These are phyloP conservation scores for Chalciporus piperatus DNA, from an alignment of 768 basidiomycete genomes.

Conservation along the genomic window DNA sequence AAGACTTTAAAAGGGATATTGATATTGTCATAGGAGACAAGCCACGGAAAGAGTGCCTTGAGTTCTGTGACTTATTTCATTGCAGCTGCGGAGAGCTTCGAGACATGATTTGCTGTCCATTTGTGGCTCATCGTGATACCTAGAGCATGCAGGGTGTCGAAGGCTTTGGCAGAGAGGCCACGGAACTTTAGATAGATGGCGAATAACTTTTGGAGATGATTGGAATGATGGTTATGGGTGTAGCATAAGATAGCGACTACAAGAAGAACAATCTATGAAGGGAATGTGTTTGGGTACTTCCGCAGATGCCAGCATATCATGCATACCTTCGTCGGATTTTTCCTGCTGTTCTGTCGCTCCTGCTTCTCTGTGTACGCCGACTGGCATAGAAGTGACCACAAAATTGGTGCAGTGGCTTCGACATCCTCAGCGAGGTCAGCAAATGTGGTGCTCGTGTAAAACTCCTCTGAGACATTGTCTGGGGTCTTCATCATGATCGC, in stretches of 20 bases:
- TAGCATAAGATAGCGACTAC: conserved; percentile 9
- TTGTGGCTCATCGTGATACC: conserved; percentile 24
- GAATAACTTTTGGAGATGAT: conserved; percentile 23
- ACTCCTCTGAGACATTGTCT: conserved; percentile 16
- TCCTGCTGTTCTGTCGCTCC: conserved; percentile 11
- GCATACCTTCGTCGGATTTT: conserved; percentile 22
- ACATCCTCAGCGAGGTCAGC: conserved; percentile 5
- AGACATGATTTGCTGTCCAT: conserved; percentile 17
- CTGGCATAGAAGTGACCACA: conserved; percentile 13
- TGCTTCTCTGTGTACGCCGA: conserved; percentile 8
- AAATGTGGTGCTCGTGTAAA: conserved; percentile 16
- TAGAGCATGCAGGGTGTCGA: conserved; percentile 23
- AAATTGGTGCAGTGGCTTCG: conserved; percentile 7
- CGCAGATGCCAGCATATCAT: no score
- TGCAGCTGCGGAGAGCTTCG: conserved; percentile 7
- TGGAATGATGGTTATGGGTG: conserved; percentile 25
- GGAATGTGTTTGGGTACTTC: no score
- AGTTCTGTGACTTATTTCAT: conserved; percentile 23
- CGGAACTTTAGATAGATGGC: conserved; percentile 26
- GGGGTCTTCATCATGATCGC: conserved; percentile 5
- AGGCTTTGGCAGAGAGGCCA: conserved; percentile 20
- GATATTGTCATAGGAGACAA: conserved; percentile 38
- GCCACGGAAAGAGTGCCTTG: conserved; percentile 29
- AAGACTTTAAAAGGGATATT: conserved; percentile 35
- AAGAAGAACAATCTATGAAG: not conserved